These are phyloP conservation scores for Chlorella sp. DNA, from an alignment of 139 green algal genomes.

Conservation along the genomic window DNA sequence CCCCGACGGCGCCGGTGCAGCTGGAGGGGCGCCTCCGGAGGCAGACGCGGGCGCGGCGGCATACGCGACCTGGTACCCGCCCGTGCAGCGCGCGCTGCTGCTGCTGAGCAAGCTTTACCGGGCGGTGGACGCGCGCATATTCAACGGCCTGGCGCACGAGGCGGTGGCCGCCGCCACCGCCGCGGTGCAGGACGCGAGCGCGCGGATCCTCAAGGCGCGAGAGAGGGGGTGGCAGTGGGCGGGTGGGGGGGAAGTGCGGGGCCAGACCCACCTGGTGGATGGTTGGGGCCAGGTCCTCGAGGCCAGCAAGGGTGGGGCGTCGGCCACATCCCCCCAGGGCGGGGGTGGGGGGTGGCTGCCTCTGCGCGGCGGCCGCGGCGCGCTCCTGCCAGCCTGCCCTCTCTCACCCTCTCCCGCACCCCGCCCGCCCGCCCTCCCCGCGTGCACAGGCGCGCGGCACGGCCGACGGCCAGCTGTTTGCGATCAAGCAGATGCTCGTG, in stretches of 20 bases:
- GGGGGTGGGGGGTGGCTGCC: too few species aligned
- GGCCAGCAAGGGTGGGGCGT: not conserved
- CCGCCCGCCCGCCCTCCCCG: too few species aligned
- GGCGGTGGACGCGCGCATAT: slow-evolving; percentile 78
- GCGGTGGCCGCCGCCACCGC: slow-evolving; percentile 77
- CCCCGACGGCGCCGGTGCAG: not conserved
- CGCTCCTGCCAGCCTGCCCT: too few species aligned
- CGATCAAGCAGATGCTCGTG: slow-evolving; percentile 93
- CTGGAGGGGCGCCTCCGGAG: not conserved
- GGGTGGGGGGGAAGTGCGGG: too few species aligned
- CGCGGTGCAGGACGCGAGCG: slow-evolving; percentile 65
- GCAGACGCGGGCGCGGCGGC: slow-evolving; percentile 2
- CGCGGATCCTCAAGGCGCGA: slow-evolving; percentile 24
- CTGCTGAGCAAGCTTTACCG: slow-evolving; percentile 92
- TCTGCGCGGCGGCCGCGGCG: not conserved
- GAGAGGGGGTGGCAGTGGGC: not conserved
- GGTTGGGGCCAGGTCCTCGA: not conserved
- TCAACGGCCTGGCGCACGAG: slow-evolving; percentile 90
- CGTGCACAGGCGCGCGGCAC: too few species aligned
- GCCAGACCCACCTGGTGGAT: not conserved
- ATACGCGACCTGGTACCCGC: slow-evolving; percentile 75
- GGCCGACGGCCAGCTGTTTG: slow-evolving; percentile 91
- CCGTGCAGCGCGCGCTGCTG: slow-evolving; percentile 77
- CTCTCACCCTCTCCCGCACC: too few species aligned
- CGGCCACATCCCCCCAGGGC: too few species aligned